A percentile compares a stretch with the other conserved stretches of the same genome.
Evolutionary conservation across 352 stramenopile species (phyloP).

Genomic region (Thraustochytrium striatum): DNA sequence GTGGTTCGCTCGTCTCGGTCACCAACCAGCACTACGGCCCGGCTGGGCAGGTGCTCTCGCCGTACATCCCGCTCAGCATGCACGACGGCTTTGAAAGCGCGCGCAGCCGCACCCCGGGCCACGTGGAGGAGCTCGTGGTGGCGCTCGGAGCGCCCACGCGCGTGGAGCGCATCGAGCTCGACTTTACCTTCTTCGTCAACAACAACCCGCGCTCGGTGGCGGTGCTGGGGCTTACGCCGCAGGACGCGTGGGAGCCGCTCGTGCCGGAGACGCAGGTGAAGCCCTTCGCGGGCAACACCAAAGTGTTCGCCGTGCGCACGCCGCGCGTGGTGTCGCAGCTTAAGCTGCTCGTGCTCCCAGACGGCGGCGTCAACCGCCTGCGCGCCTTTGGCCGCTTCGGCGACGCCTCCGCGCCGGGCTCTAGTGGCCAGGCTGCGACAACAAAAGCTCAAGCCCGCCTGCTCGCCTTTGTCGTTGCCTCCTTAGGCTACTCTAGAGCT

Average conservation of each 20-base stretch:
- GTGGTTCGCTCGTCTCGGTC: slow-evolving; percentile 26
- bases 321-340: not conserved
- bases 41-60: slow-evolving; percentile 22
- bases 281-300: slow-evolving; percentile 43
- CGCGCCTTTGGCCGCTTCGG: slow-evolving; percentile 8
- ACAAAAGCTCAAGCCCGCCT: too few species aligned
- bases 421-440: too few species aligned
- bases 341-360: slow-evolving; percentile 10
- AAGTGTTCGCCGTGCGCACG: not conserved
- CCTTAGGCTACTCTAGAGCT: too few species aligned
- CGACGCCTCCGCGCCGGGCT: too few species aligned
- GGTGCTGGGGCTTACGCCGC: not conserved
- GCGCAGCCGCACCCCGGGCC: not conserved
- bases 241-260: slow-evolving; percentile 36
- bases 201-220: slow-evolving; percentile 23
- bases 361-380: slow-evolving; percentile 47
- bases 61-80: slow-evolving; percentile 35
- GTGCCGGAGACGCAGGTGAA: slow-evolving; percentile 26
- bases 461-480: too few species aligned
- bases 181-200: slow-evolving; percentile 50
- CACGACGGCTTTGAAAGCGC: slow-evolving; percentile 48
- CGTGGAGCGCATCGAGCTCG: slow-evolving; percentile 31
- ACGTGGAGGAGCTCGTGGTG: slow-evolving; percentile 36
- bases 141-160: not conserved
- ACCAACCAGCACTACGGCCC: slow-evolving; percentile 48